Evolutionary conservation across 495 filamentous ascomycete species (phyloP), one percentile per base, ranked within the genome.

Genomic region (Cetradonia linearis): DNA sequence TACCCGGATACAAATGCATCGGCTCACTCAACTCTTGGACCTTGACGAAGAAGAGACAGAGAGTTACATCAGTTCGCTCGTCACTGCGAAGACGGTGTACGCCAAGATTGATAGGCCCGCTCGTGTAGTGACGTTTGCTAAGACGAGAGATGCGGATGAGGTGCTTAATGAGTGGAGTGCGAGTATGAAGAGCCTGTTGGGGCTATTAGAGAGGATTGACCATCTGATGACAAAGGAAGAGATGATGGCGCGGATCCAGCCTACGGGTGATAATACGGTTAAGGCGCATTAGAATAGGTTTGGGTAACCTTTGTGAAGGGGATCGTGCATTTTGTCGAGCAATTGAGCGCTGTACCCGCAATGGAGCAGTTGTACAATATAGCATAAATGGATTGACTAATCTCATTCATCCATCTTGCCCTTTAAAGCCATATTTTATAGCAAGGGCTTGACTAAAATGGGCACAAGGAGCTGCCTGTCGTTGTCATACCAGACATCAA

Each of bases 221-320:
- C 93, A 98, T 75, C 76, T 98, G 71, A 98, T 98, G 67, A 97
- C 93, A 56, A 98, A 97, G 83, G 94, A 97, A 78, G 94, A 97
- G 80, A 98, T 98, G 93, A 98, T 98, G 93, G 93, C 93, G 38
- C 80, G 91, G 55, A 97, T 97, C 63, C 84, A 89, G 71, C 89
- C 86, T 6, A 74, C 83, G 31, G 82, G 82, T 60, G 72, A 69
- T n/a, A 79, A 81, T 60, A 78, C 77, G 70, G 71, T 69, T 1
- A 65, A 66, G 58, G 67, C 65, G 16, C 61, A 66, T 60, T 68
- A 54, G 49, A 10, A 13, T 28, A 11, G 14, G 14, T 38, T 25
- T 56, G 36, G n/a, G 14, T 27, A 56, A 10, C 3, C 16, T 23
- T 25, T 3, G 13, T 42, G 54, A 11, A 27, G 34, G 7, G 20